These are phyloP conservation scores for Flaveria bidentis DNA, from an alignment of 129 eudicot genomes.

Conservation along the genomic window DNA sequence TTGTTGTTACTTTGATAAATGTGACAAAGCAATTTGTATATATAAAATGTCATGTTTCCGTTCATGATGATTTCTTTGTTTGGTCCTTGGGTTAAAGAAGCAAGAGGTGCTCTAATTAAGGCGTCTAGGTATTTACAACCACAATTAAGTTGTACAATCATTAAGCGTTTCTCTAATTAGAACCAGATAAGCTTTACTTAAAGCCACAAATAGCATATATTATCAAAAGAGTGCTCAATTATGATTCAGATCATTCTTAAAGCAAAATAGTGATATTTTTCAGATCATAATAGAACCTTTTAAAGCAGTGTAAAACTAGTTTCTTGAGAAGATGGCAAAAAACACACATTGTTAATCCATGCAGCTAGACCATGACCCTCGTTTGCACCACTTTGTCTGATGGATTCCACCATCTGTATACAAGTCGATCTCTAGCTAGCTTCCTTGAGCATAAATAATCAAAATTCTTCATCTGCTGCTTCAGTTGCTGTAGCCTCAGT, in stretches of 20 bases:
- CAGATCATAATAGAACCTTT: neutral
- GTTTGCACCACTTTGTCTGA: constrained; percentile 69
- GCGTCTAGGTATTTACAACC: too few relatives aligned
- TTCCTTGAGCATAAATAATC: constrained; percentile 68
- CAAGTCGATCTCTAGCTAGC: neutral
- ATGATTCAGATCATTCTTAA: constrained; percentile 6
- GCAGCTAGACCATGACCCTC: constrained; percentile 45
- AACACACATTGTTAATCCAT: neutral
- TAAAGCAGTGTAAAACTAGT: neutral
- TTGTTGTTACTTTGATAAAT: too few relatives aligned
- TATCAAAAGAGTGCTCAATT: neutral
- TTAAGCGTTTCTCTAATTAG: too few relatives aligned
- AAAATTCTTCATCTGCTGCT: constrained; percentile 61
- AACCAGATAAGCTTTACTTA: too few relatives aligned
- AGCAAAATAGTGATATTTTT: neutral
- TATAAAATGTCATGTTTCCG: too few relatives aligned
- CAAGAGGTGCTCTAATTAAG: too few relatives aligned
- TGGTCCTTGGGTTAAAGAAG: too few relatives aligned
- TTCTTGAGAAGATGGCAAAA: neutral
- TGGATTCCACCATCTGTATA: constrained; percentile 56
- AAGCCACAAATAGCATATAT: too few relatives aligned
- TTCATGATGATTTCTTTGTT: too few relatives aligned
- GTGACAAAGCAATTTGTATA: too few relatives aligned
- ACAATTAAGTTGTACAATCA: too few relatives aligned
- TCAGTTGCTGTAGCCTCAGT: constrained; percentile 54